Conservation (phyloP, 148 eudicot genomes). For the Drosera capensis region DNA sequence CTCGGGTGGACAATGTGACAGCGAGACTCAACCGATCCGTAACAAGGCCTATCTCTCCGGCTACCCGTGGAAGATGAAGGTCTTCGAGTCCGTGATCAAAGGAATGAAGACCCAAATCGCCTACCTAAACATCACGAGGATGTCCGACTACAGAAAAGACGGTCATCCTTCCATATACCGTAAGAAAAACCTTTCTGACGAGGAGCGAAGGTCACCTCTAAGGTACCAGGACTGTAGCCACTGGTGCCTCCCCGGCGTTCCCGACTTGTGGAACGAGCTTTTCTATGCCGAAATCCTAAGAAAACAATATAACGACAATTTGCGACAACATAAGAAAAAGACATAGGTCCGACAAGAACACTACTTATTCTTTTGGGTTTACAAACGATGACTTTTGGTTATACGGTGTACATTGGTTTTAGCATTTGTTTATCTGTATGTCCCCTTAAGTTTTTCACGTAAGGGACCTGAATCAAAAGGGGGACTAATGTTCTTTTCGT, state of each 20-base stretch:
- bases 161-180: conserved; percentile 56
- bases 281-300: conserved; percentile 40
- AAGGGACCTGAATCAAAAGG: no score
- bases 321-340: no score
- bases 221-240: conserved; percentile 62
- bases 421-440: no score
- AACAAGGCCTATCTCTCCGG: conserved; percentile 19
- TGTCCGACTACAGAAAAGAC: conserved; percentile 50
- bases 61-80: conserved; percentile 23
- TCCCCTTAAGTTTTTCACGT: no score
- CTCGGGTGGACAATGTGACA: conserved; percentile 61
- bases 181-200: conserved; percentile 25
- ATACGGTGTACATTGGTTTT: no score
- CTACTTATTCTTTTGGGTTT: no score
- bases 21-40: conserved; percentile 35
- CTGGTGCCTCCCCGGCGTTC: conserved; percentile 88
- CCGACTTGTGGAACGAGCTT: conserved; percentile 66
- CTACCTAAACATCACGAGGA: conserved; percentile 48
- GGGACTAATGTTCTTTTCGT: no score
- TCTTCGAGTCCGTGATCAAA: conserved; percentile 31
- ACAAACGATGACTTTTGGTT: no score
- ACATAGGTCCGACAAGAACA: no score
- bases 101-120: conserved; percentile 30
- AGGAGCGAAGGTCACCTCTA: conserved; percentile 25
- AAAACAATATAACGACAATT: no score